Conservation (phyloP, 2,329 filamentous ascomycete species). For the Fusarium sp. region DNA sequence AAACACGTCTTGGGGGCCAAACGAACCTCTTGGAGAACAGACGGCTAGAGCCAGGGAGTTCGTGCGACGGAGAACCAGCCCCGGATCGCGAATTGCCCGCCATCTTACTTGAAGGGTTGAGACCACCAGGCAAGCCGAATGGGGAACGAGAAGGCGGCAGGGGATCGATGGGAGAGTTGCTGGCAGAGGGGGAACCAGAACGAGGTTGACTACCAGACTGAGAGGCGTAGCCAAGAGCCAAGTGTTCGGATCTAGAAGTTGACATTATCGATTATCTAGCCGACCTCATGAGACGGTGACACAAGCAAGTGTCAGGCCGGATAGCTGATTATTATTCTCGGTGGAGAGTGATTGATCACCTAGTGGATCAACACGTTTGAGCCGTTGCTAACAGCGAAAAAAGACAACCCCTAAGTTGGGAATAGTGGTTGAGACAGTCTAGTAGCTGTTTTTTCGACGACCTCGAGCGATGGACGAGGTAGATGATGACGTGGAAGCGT, state of each 20-base stretch:
- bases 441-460: constrained; percentile 31
- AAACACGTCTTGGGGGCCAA: constrained; percentile 31
- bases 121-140: constrained; percentile 75
- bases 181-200: constrained; percentile 83
- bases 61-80: constrained; percentile 96
- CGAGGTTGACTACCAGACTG: constrained; percentile 76
- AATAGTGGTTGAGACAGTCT: constrained; percentile 27
- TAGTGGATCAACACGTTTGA: constrained; percentile 32
- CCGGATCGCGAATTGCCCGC: constrained; percentile 77
- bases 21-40: constrained; percentile 93
- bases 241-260: constrained; percentile 85
- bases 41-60: constrained; percentile 77
- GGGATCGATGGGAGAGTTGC: constrained; percentile 83
- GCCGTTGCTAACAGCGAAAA: constrained; percentile 35
- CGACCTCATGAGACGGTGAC: constrained; percentile 60
- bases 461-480: constrained; percentile 25
- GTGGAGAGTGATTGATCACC: constrained; percentile 30
- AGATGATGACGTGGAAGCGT: constrained; percentile 39
- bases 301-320: constrained; percentile 45
- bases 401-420: constrained; percentile 29
- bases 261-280: constrained; percentile 91
- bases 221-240: constrained; percentile 84
- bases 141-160: constrained; percentile 75
- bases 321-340: constrained; percentile 47
- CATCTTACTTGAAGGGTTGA: constrained; percentile 72